Conservation (phyloP, 495 filamentous ascomycete genomes). For the Parathielavia hyrcaniae region DNA sequence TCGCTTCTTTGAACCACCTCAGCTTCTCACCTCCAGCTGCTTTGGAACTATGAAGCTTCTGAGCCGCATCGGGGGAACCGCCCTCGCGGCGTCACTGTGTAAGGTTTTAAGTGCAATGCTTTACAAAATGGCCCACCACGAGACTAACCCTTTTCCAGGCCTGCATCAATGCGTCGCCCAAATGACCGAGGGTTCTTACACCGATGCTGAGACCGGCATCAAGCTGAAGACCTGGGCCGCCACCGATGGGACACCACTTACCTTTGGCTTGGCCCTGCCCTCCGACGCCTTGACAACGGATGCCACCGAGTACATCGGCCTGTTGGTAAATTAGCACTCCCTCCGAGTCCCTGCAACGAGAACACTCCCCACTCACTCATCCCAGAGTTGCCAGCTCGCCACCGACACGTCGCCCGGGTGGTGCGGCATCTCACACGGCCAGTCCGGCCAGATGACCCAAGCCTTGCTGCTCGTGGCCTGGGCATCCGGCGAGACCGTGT, state of each 20-base stretch:
- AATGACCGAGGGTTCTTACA: constrained; percentile 29
- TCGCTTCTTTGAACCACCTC: no score
- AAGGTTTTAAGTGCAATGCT: constrained; percentile 7
- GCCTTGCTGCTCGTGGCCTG: constrained; percentile 54
- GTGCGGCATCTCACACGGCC: constrained; percentile 51
- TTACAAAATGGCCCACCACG: background rate
- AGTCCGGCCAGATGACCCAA: constrained; percentile 51
- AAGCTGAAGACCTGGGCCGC: constrained; percentile 39
- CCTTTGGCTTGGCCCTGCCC: constrained; percentile 54
- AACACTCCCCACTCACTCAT: background rate
- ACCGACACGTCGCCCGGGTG: constrained; percentile 39
- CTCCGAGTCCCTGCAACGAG: background rate
- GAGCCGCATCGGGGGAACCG: constrained; percentile 24
- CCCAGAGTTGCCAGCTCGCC: constrained; percentile 30
- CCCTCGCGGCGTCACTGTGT: constrained; percentile 31
- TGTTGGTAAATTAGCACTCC: constrained; percentile 37
- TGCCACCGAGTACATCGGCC: constrained; percentile 54
- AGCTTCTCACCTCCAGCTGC: constrained; percentile 16
- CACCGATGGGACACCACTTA: constrained; percentile 30
- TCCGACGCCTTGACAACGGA: constrained; percentile 44
- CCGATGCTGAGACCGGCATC: constrained; percentile 39
- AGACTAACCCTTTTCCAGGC: constrained; percentile 22
- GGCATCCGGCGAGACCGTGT: constrained; percentile 44
- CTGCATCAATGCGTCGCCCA: constrained; percentile 27
- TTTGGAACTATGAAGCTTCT: constrained; percentile 31